Conservation (phyloP, 2,329 filamentous ascomycete genomes). For the Penicillium digitatum region DNA sequence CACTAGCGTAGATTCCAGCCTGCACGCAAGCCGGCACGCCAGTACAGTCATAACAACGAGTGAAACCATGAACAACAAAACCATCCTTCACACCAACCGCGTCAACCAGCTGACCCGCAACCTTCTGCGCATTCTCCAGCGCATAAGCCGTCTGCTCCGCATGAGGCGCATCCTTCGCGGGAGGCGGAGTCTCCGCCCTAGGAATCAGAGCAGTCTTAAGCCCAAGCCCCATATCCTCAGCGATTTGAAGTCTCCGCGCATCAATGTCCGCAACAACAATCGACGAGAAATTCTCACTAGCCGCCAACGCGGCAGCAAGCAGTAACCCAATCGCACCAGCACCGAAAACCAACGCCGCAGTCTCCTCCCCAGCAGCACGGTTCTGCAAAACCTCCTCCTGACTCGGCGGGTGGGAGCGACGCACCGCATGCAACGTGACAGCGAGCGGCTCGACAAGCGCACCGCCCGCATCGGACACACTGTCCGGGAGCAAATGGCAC, state of each 20-base stretch:
- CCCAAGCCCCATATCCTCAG: conserved; percentile 38
- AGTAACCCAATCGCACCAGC: conserved; percentile 60
- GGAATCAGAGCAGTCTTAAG: conserved; percentile 40
- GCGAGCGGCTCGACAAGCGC: conserved; percentile 59
- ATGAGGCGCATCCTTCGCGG: conserved; percentile 30
- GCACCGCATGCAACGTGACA: conserved; percentile 58
- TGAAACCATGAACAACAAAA: conserved; percentile 35
- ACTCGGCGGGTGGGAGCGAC: conserved; percentile 50
- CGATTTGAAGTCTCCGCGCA: conserved; percentile 53
- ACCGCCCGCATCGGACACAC: conserved; percentile 53
- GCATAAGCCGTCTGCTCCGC: conserved; percentile 34
- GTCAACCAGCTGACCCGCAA: conserved; percentile 33
- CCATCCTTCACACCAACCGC: conserved; percentile 14
- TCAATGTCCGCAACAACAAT: conserved; percentile 62
- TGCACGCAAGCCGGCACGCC: conserved; percentile 46
- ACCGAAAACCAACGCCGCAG: conserved; percentile 56
- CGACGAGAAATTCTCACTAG: conserved; percentile 50
- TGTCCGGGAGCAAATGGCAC: conserved; percentile 56
- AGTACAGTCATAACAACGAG: conserved; percentile 46
- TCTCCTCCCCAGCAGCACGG: conserved; percentile 38
- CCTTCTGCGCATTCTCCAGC: conserved; percentile 35
- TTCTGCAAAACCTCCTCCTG: conserved; percentile 37
- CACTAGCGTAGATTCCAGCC: conserved; percentile 44
- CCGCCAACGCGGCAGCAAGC: conserved; percentile 55
- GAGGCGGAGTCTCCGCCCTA: conserved; percentile 29